A percentile compares a stretch with the other conserved stretches of the same genome.
These are phyloP conservation scores for Termitomyces sp. DNA, from an alignment of 1,284 basidiomycete species.

Conservation along the genomic window DNA sequence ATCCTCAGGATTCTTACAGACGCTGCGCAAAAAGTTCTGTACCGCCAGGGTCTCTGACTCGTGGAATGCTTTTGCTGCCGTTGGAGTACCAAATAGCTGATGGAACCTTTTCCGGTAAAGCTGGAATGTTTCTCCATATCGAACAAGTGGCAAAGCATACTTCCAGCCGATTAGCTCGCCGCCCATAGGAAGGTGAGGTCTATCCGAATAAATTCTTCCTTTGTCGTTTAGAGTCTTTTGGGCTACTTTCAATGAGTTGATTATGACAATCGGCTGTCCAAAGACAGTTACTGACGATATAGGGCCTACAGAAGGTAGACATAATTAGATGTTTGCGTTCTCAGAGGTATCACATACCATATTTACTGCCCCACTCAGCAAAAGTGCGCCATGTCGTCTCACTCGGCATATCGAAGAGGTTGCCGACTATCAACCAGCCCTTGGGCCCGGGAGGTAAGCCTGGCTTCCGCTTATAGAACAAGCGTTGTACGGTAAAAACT, in stretches of 20 bases:
- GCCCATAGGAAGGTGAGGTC: slow-evolving; percentile 29
- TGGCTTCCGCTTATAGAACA: background rate
- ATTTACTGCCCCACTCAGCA: slow-evolving; percentile 11
- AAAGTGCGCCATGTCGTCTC: slow-evolving; percentile 12
- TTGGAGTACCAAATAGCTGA: slow-evolving; percentile 32
- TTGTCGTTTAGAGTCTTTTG: slow-evolving; percentile 39
- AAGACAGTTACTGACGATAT: slow-evolving; percentile 33
- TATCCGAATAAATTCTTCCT: slow-evolving; percentile 39
- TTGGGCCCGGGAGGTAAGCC: slow-evolving; percentile 12
- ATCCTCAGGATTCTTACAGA: slow-evolving; percentile 40
- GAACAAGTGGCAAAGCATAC: slow-evolving; percentile 27
- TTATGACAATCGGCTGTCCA: slow-evolving; percentile 36
- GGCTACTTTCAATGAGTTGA: slow-evolving; percentile 36
- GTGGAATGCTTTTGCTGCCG: slow-evolving; percentile 29
- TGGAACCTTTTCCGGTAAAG: slow-evolving; percentile 48
- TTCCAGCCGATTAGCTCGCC: slow-evolving; percentile 35
- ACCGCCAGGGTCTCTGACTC: slow-evolving; percentile 41
- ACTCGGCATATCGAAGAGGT: slow-evolving; percentile 14
- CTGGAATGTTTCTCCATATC: slow-evolving; percentile 44
- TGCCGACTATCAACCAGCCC: slow-evolving; percentile 12
- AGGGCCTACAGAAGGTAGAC: background rate
- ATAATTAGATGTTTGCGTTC: too few relatives aligned
- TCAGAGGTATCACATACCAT: slow-evolving; percentile 6
- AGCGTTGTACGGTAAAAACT: background rate
- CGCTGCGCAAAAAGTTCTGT: slow-evolving; percentile 39